Evolutionary conservation across 2,329 filamentous ascomycete species (phyloP).

Genomic region (Neobulgaria alba): DNA sequence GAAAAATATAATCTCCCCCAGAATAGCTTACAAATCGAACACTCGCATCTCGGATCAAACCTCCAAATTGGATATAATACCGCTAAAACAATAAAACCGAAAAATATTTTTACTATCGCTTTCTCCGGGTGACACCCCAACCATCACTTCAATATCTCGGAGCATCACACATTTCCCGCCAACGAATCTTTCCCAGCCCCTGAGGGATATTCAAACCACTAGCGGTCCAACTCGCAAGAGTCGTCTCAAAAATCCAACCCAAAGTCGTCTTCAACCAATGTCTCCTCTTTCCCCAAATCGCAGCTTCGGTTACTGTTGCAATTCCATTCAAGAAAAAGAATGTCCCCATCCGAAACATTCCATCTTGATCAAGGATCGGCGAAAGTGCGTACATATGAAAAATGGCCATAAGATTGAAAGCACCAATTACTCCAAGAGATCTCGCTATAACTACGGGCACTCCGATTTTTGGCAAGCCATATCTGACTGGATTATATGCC

Average conservation of each 20-base stretch:
- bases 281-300: constrained; percentile 30
- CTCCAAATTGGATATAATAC: too few species aligned
- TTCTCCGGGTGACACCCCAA: too few species aligned
- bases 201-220: constrained; percentile 28
- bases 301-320: constrained; percentile 27
- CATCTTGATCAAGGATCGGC: constrained; percentile 29
- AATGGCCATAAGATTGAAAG: constrained; percentile 32
- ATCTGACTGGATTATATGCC: constrained; percentile 32
- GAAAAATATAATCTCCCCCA: too few species aligned
- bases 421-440: constrained; percentile 30
- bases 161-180: constrained; percentile 26
- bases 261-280: constrained; percentile 27
- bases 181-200: constrained; percentile 27
- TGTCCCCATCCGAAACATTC: constrained; percentile 27
- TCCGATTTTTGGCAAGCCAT: constrained; percentile 26
- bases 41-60: too few species aligned
- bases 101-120: too few species aligned
- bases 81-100: too few species aligned
- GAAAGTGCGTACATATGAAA: constrained; percentile 33
- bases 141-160: constrained; percentile 4
- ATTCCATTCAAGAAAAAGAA: constrained; percentile 35
- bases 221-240: constrained; percentile 30
- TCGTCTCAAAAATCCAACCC: constrained; percentile 30
- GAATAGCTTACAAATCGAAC: too few species aligned
- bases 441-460: constrained; percentile 28